Conservation (phyloP, 345 rosid species). For the Citrus australasica region DNA sequence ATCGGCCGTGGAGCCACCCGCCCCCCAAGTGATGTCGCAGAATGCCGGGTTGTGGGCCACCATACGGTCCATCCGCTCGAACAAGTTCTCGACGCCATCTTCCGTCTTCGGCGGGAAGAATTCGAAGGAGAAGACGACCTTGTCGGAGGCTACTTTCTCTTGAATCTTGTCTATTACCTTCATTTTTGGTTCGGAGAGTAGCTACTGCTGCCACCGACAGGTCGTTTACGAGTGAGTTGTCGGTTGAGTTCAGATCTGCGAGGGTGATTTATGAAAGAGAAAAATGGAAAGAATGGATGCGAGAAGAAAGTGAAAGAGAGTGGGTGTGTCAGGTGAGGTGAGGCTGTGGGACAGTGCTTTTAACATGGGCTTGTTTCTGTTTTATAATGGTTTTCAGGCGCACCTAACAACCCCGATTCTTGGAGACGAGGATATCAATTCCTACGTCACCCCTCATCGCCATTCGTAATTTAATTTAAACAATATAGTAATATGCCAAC, state of each 20-base stretch:
- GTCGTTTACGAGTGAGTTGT: too few species aligned
- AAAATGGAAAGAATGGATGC: too few species aligned
- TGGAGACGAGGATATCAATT: slow-evolving; percentile 7
- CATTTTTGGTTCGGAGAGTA: slow-evolving; percentile 33
- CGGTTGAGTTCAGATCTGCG: too few species aligned
- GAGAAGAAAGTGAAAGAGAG: not conserved
- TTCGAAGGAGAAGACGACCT: slow-evolving; percentile 90
- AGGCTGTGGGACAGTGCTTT: too few species aligned
- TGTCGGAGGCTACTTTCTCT: slow-evolving; percentile 27
- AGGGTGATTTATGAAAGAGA: too few species aligned
- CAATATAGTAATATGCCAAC: fast-evolving
- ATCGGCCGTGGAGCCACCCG: slow-evolving; percentile 98
- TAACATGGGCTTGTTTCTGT: too few species aligned
- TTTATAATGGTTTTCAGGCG: not conserved
- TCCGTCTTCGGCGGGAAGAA: slow-evolving; percentile 98
- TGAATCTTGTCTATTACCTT: slow-evolving; percentile 86
- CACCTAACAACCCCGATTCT: slow-evolving; percentile 8
- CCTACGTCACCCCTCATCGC: not conserved
- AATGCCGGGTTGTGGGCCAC: slow-evolving; percentile 82
- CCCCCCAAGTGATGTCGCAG: slow-evolving; percentile 99
- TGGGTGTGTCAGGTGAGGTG: too few species aligned
- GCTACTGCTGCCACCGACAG: not conserved
- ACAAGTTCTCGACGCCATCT: slow-evolving; percentile 95
- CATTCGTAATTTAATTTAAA: too few species aligned
- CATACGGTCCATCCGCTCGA: slow-evolving; percentile 95